Base-by-base conservation (phyloP, 2,329 filamentous ascomycete species). In the Penicillium nordicum region DNA sequence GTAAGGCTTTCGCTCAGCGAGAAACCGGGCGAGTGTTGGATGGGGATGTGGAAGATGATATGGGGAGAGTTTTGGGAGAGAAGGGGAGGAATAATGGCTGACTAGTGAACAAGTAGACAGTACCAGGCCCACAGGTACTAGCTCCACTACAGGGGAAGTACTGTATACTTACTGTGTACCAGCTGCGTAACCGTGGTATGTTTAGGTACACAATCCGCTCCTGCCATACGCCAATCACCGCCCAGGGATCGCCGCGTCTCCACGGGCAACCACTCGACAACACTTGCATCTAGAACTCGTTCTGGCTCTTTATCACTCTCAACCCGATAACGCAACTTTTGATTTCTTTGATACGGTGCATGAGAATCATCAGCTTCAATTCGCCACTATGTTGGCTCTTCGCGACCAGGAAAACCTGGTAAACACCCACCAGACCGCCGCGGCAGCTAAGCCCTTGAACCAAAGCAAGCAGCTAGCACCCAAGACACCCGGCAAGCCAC, bases 321-420 rank as follows among this genome's bases (percentile, higher is more conserved):
- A 37, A 48, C 38, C 49, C 23, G 46, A 42, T 50, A 44, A 38
- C 51, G 45, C 51, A 52, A 57, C 59, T 57, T 57, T 21, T 21
- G 41, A 50, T 55, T 50, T 49, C 40, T 57, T 55, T 36, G 14
- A 57, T 32, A 44, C 36, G 9, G 53, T 67, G 58, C 50, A 71
- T 69, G 67, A 61, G 38, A 42, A 63, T 38, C 29, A 18, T 40
- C 34, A 57, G 50, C 53, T 29, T 57, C 21, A 30, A 62, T 54
- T 57, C 59, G 66, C 64, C 67, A 79, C 60, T 57, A 96, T 92
- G 90, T 80, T 91, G 71, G 89, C 89, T 58, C 82, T 88, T 69
- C 84, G 86, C 67, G 89, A 96, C 74, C 91, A 96, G 77, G 92
- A 97, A 76, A 97, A 97, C 75, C 77, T 90, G 73, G 84, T 90